Percentiles rank a stretch among this genome's conserved stretches.
phyloP scores from a whole-genome alignment of 192 early-diverging fungal genomes.

The Entrophospora sp. region DNA sequence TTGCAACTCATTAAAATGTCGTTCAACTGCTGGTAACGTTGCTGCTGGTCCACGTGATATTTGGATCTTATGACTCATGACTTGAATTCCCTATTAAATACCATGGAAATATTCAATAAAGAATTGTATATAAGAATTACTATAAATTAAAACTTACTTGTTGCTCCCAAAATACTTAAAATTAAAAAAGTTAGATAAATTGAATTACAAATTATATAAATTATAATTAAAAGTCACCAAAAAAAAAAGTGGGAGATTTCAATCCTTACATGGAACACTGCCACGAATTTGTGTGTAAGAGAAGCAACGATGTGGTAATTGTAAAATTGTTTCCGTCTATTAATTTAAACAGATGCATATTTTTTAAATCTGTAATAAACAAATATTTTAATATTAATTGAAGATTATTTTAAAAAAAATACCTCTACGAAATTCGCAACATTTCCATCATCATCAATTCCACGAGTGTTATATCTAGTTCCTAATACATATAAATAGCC shows the following conservation, averaged over 20 bases:
- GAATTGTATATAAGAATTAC: not conserved
- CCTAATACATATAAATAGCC: slow-evolving; percentile 55
- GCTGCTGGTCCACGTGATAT: slow-evolving; percentile 74
- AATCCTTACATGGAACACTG: slow-evolving; percentile 56
- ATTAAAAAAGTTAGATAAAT: not conserved
- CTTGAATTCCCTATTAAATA: slow-evolving; percentile 58
- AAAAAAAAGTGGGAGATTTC: no score
- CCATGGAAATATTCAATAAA: not conserved
- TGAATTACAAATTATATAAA: not conserved
- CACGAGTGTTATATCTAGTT: slow-evolving; percentile 88
- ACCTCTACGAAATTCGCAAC: slow-evolving; percentile 98
- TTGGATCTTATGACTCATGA: slow-evolving; percentile 75
- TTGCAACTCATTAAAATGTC: slow-evolving; percentile 67
- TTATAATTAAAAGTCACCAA: no score
- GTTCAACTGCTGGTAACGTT: slow-evolving; percentile 70
- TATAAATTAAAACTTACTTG: slow-evolving; percentile 19
- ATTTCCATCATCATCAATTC: slow-evolving; percentile 92
- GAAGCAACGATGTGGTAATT: slow-evolving; percentile 42
- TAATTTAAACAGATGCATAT: not conserved
- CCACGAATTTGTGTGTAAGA: slow-evolving; percentile 82
- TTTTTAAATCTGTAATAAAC: not conserved
- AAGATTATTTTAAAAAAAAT: not conserved
- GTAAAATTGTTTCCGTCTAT: slow-evolving; percentile 77
- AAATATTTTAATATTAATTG: not conserved
- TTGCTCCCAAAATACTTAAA: slow-evolving; percentile 92